Conservation (phyloP, 2,329 filamentous ascomycete genomes). For the Colletotrichum graminicola region DNA sequence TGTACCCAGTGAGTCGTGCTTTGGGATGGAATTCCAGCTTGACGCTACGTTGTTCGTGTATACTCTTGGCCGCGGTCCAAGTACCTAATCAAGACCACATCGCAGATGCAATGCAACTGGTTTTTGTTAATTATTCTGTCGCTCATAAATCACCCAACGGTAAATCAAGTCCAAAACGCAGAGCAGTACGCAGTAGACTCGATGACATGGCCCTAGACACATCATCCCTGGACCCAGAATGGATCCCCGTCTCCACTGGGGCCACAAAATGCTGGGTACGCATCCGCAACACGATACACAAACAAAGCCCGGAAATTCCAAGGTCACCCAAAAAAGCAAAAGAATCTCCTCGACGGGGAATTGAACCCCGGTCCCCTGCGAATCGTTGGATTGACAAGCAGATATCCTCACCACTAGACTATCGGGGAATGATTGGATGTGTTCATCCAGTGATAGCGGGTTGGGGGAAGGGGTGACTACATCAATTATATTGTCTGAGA, state of each 20-base stretch:
- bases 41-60: slow-evolving; percentile 27
- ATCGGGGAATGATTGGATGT: slow-evolving; percentile 32
- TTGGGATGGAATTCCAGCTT: slow-evolving; percentile 40
- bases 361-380: slow-evolving; percentile 41
- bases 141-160: not conserved
- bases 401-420: slow-evolving; percentile 42
- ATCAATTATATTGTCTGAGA: not conserved
- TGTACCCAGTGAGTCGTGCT: slow-evolving; percentile 28
- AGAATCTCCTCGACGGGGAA: slow-evolving; percentile 38
- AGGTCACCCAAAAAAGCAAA: not conserved
- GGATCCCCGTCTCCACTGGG: not conserved
- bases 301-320: too few relatives aligned
- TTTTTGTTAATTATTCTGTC: too few relatives aligned
- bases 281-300: not conserved
- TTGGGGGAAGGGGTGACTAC: accelerated
- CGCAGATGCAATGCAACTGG: not conserved
- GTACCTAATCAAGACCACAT: slow-evolving; percentile 11
- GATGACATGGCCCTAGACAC: not conserved
- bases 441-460: slow-evolving; percentile 7
- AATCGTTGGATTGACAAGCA: slow-evolving; percentile 28
- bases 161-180: not conserved
- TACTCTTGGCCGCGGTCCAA: not conserved
- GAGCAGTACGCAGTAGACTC: too few relatives aligned
- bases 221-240: not conserved
- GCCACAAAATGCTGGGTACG: not conserved